Evolutionary conservation across 768 basidiomycete species (phyloP), one percentile per base, ranked within the genome.

Genomic region (Suillus variegatus): DNA sequence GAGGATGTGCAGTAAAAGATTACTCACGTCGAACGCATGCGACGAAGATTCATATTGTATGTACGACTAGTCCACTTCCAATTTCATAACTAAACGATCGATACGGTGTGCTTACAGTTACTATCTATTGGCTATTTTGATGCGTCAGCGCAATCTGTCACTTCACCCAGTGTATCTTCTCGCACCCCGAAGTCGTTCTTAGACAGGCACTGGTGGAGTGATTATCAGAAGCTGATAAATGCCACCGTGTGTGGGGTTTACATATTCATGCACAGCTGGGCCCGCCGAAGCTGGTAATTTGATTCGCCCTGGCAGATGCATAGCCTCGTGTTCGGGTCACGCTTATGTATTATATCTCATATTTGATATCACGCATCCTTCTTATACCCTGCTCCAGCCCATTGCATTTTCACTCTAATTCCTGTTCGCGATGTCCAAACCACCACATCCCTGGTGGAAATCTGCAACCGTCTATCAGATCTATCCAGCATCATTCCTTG

Each of bases 391-490:
- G 6, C 12, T 60, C 28, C 40, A 25, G 10, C 2, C 41, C 28
- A 41, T 64, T 14, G 16, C 22, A 28, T 64, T 65, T 65, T 16
- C 9, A 16, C 64, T 66, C 16, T 43, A 20, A 22, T 16, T 22
- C 63, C 7, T 41, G 20, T 38, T 2, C 14, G 13, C 41, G 3
- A 60, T 60, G 41, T 43, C 58, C 6, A 4, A 25, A 6, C 41
- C 61, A 22, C 70, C 74, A 52, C 74, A 72, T 25, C 65, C 72
- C 6, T 89, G 87, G 86, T 88, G 86, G 86, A 88, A 88, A 69
- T 79, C 81, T 20, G 83, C 83, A 3, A 73, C 82, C 43, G 78
- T 90, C 25, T 89, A 89, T 76, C 88, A 90, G 74, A 88, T 91
- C 72, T 90, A 90, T 71, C 89, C 89, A 3, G 77, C 85, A 62